phyloP scores from a whole-genome alignment of 306 rosid genomes.

The Prinsepia uniflora region DNA sequence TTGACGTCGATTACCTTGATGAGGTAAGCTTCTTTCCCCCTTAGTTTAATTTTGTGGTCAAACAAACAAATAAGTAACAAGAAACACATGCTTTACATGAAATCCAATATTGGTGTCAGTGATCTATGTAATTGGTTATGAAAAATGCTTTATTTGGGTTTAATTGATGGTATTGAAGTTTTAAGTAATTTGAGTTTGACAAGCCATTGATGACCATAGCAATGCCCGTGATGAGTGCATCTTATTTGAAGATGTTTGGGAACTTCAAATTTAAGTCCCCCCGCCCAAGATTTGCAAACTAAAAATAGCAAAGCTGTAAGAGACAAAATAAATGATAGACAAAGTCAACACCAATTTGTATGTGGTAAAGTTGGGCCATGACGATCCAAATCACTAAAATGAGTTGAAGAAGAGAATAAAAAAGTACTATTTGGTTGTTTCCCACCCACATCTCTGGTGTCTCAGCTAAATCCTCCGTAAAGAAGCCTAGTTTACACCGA shows the following conservation, averaged over 20 bases:
- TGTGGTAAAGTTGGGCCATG: not conserved
- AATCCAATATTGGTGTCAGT: too few relatives aligned
- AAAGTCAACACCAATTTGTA: not conserved
- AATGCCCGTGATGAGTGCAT: not conserved
- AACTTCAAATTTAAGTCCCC: not conserved
- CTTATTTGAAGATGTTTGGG: not conserved
- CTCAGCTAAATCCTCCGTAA: not conserved
- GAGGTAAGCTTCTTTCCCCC: slow-evolving; percentile 52
- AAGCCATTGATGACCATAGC: not conserved
- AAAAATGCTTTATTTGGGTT: too few relatives aligned
- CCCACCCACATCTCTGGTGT: not conserved
- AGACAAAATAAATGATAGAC: not conserved
- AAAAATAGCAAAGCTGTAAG: too few relatives aligned
- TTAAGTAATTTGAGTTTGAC: not conserved
- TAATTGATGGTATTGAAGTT: not conserved
- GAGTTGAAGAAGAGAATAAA: not conserved
- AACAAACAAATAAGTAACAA: not conserved
- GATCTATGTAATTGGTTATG: too few relatives aligned
- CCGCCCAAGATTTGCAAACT: not conserved
- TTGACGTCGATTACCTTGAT: slow-evolving; percentile 92
- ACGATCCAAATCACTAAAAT: not conserved
- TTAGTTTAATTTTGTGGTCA: not conserved
- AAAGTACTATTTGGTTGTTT: not conserved
- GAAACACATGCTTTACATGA: not conserved
- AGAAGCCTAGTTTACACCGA: not conserved